Percentiles rank a stretch among this genome's conserved stretches.
Evolutionary conservation across 23 red algal genomes (phyloP).

Genomic region (Agarophyton chilense): DNA sequence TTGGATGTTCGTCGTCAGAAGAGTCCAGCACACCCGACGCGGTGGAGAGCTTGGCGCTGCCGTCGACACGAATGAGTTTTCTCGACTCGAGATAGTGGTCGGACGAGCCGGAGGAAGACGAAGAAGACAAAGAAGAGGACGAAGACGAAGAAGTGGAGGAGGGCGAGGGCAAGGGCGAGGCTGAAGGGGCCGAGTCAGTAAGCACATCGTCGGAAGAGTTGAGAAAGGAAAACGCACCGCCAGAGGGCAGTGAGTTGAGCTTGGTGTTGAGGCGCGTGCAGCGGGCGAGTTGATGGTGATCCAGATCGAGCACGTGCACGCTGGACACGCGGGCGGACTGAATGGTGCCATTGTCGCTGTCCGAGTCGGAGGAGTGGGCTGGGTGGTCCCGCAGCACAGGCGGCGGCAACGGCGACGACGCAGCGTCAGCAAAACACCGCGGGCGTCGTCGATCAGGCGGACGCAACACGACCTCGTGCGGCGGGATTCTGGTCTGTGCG

Average conservation of each 20-base stretch:
- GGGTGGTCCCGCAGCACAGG: not conserved
- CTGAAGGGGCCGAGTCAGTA: too few species aligned
- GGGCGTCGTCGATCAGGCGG: slow-evolving; percentile 36
- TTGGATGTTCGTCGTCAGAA: not conserved
- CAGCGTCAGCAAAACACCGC: not conserved
- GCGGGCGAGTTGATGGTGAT: slow-evolving; percentile 2
- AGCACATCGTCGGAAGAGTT: slow-evolving; percentile 58
- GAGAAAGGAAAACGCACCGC: slow-evolving; percentile 53
- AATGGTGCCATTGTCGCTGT: slow-evolving; percentile 16
- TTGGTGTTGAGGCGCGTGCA: slow-evolving; percentile 54
- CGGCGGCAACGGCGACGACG: not conserved
- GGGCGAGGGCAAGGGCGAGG: not conserved
- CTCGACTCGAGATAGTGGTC: slow-evolving; percentile 8
- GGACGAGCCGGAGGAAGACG: not conserved
- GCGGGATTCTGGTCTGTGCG: slow-evolving; percentile 8
- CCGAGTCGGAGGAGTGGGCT: not conserved
- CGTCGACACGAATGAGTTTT: slow-evolving; percentile 50
- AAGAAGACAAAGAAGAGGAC: not conserved
- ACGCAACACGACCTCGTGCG: slow-evolving; percentile 43
- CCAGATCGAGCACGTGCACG: not conserved
- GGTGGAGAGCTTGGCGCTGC: slow-evolving; percentile 51
- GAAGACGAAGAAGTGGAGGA: not conserved
- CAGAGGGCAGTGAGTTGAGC: slow-evolving; percentile 54
- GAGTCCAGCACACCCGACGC: slow-evolving; percentile 27
- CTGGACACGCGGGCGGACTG: slow-evolving; percentile 20